phyloP scores from a whole-genome alignment of 2,329 filamentous ascomycete genomes.

The Akanthomyces lecanii region DNA sequence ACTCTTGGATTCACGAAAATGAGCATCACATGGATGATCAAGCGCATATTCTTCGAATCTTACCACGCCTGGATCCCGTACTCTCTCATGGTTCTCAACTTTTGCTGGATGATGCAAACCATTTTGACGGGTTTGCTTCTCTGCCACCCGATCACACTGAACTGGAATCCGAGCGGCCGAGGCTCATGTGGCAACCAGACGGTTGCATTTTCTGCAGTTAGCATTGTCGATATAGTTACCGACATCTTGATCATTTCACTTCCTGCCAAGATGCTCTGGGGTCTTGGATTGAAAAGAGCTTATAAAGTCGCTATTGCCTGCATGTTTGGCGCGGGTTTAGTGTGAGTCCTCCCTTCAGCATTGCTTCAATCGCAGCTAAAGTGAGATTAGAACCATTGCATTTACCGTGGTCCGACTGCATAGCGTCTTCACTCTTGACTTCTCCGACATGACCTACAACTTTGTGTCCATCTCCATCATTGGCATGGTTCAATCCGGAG shows the following conservation, averaged over 20 bases:
- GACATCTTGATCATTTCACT: slow-evolving; percentile 21
- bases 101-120: slow-evolving; percentile 22
- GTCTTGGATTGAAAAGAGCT: slow-evolving; percentile 17
- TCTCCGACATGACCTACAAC: slow-evolving; percentile 19
- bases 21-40: slow-evolving; percentile 23
- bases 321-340: slow-evolving; percentile 20
- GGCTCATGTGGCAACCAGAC: slow-evolving; percentile 20
- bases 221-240: slow-evolving; percentile 21
- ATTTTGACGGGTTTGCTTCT: slow-evolving; percentile 21
- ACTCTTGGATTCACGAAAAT: slow-evolving; percentile 22
- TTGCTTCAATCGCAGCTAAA: neutral
- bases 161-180: slow-evolving; percentile 18
- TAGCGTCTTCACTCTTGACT: slow-evolving; percentile 20
- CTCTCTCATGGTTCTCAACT: slow-evolving; percentile 17
- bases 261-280: slow-evolving; percentile 19
- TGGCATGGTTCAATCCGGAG: slow-evolving; percentile 19
- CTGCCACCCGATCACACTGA: slow-evolving; percentile 19
- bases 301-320: slow-evolving; percentile 21
- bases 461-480: slow-evolving; percentile 18
- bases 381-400: slow-evolving; percentile 17
- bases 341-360: slow-evolving; percentile 12
- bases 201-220: slow-evolving; percentile 19
- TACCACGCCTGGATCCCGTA: slow-evolving; percentile 19
- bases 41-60: slow-evolving; percentile 22
- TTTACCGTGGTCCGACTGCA: slow-evolving; percentile 20